phyloP scores from a whole-genome alignment of 306 rosid genomes.

The Trichosanthes truncata region DNA sequence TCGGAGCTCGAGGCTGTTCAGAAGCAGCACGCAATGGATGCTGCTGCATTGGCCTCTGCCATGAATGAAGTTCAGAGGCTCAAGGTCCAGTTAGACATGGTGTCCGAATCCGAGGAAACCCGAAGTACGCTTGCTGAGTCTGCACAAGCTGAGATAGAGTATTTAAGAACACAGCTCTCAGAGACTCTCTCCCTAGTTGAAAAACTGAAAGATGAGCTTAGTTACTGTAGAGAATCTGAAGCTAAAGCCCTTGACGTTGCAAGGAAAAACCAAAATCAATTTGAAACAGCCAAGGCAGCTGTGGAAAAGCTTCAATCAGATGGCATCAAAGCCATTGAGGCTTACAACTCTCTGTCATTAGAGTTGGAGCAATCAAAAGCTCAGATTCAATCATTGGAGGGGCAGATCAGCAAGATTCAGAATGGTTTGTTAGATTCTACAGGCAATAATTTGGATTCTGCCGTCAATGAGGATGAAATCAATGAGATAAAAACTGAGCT shows the following conservation, averaged over 20 bases:
- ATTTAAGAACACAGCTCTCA: slow-evolving; percentile 50
- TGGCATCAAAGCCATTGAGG: slow-evolving; percentile 38
- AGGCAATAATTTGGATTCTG: slow-evolving; percentile 15
- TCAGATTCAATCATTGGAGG: slow-evolving; percentile 60
- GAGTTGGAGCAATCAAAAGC: slow-evolving; percentile 73
- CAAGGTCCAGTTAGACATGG: slow-evolving; percentile 63
- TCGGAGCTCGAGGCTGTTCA: slow-evolving; percentile 86
- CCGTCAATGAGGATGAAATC: slow-evolving; percentile 30
- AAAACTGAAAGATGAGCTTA: slow-evolving; percentile 49
- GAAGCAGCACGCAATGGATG: slow-evolving; percentile 85
- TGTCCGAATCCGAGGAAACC: slow-evolving; percentile 40
- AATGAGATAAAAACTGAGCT: slow-evolving; percentile 46
- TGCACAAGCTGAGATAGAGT: slow-evolving; percentile 47
- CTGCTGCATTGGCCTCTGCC: slow-evolving; percentile 63
- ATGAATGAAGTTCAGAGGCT: slow-evolving; percentile 77
- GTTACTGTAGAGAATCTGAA: slow-evolving; percentile 58
- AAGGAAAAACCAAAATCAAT: slow-evolving; percentile 42
- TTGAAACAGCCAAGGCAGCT: slow-evolving; percentile 48
- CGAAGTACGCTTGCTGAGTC: slow-evolving; percentile 42
- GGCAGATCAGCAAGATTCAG: slow-evolving; percentile 44
- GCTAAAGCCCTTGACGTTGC: slow-evolving; percentile 39
- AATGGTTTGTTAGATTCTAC: slow-evolving; percentile 26
- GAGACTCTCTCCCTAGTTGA: slow-evolving; percentile 51
- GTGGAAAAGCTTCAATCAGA: slow-evolving; percentile 43
- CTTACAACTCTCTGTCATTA: slow-evolving; percentile 27